Base-by-base conservation (phyloP, 2,329 filamentous ascomycete species). In the Magnaporthales sp. region DNA sequence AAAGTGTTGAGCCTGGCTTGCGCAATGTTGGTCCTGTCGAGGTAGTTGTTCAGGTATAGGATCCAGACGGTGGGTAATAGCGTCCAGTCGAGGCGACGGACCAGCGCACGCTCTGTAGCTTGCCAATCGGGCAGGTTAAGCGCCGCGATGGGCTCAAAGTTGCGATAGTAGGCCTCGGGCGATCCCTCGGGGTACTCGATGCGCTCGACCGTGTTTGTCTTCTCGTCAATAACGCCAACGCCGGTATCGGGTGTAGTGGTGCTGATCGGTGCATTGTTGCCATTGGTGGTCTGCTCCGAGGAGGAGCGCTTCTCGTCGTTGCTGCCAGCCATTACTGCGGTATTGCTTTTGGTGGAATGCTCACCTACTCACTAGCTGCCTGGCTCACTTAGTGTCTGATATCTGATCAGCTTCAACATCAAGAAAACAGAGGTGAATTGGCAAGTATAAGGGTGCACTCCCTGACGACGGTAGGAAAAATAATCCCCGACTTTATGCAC, bases 71-170 rank as follows among this genome's bases (percentile, higher is more conserved):
- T 54, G 4, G 63, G 63, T 3, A 64, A 22, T 32, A 64, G 19
- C 26, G 63, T 64, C 63, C 32, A 29, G 22, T 64, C 63, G 4
- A 64, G 32, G 11, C 26, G 26, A 6, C 63, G 32, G 22, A 64
- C 63, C 22, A 54, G 19, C 9, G 15, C 27, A 6, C 27, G 22
- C 38, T 64, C 62, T 11, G 30, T 38, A 7, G n/a, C 31, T 26
- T 51, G 31, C 62, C 30, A 54, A 26, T 64, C 19, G 15, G 62
- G 62, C 5, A 63, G 30, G 32, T 46, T 46, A 4, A 63, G 22
- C 11, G 31, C 62, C 6, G 30, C 62, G 26, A 63, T 63, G 61
- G 61, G 61, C n/a, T 63, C 19, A 32, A 63, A 63, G 30, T 63
- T 63, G 30, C 61, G 61, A 30, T 63, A 63, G 30, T 63, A 63